Base-by-base conservation (phyloP, 2,329 filamentous ascomycete genomes). In the Camillea tinctor region DNA sequence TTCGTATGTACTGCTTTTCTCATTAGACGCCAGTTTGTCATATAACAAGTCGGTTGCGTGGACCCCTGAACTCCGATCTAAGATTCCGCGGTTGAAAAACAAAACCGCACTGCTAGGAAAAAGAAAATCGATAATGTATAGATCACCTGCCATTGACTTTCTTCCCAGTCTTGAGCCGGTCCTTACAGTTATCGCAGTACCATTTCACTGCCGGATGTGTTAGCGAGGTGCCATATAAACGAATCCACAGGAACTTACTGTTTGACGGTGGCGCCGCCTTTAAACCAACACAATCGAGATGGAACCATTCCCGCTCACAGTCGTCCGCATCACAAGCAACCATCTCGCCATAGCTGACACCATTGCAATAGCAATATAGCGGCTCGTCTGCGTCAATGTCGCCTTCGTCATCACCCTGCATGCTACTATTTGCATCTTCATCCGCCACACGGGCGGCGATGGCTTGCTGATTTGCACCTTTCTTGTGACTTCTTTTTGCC, bases 321-420 rank as follows among this genome's bases (percentile, higher is more conserved):
- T 85, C 84, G 60, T 88, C 84, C 7, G 86, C 87, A 72, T 93
- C 91, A 71, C 90, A 93, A 2, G 88, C 91, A 50, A 93, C 89
- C 91, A 93, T 93, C 76, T 92, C 90, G 20, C 91, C 90, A 71
- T 92, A 93, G 69, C 89, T 92, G 57, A 92, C 87, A 53, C 88
- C 84, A 67, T 92, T 89, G 73, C 91, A 93, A 75, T 91, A 91
- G 74, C 91, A 92, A 74, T 93, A 93, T 15, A 86, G 81, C 44
- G 87, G 88, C 72, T 93, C 90, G 64, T 90, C 86, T 3, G 83
- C 85, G 62, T 89, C 88, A 44, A 82, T 80, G 40, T 89, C 86
- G 7, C 87, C 86, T 13, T 86, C 88, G 4, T 78, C 78, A 13
- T 81, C 78, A 30, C 75, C 77, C 49, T 77, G 76, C 58, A 75